phyloP scores from a whole-genome alignment of 345 rosid genomes.

The Mallotus nudiflorus region DNA sequence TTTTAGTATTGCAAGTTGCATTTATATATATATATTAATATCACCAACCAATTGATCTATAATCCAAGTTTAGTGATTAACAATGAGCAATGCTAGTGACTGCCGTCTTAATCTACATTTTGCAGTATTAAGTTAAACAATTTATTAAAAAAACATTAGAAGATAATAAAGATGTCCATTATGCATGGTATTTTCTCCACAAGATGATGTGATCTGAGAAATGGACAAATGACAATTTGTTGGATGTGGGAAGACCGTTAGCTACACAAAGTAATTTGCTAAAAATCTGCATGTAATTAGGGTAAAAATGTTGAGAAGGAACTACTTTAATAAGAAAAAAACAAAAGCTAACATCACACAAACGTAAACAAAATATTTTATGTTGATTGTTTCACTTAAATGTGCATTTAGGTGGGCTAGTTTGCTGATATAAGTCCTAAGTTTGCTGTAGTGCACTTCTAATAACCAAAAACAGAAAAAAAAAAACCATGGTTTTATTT shows the following conservation, averaged over 20 bases:
- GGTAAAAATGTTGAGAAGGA: too few relatives aligned
- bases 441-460: too few relatives aligned
- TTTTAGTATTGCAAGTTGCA: neutral
- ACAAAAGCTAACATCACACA: neutral
- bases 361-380: neutral
- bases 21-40: too few relatives aligned
- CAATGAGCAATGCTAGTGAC: neutral
- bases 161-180: neutral
- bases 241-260: neutral
- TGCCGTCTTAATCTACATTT: neutral
- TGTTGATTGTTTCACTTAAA: neutral
- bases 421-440: neutral
- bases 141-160: neutral
- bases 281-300: too few relatives aligned
- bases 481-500: too few relatives aligned
- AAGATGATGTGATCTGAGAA: neutral
- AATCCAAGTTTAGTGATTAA: neutral
- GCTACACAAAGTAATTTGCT: neutral
- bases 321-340: too few relatives aligned
- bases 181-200: too few relatives aligned
- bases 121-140: neutral
- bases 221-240: neutral
- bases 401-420: neutral
- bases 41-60: neutral
- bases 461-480: too few relatives aligned